Evolutionary conservation across 805 yeast genomes (phyloP).

Genomic region (Naumovozyma castellii): DNA sequence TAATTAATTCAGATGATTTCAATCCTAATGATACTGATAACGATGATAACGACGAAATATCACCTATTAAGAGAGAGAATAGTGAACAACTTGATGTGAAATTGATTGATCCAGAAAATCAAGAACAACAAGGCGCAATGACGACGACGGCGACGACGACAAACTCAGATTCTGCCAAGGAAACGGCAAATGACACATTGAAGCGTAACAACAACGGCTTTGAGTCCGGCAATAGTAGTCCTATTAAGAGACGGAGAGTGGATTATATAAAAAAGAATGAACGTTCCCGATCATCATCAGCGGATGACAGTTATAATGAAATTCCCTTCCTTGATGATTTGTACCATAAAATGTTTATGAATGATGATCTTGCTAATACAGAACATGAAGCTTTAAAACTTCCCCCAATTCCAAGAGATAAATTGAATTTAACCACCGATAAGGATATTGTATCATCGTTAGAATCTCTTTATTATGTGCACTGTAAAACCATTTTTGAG

Average conservation of each 20-base stretch:
- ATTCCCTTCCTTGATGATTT: conserved; percentile 4
- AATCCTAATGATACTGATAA: background rate
- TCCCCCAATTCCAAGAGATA: conserved; percentile 29
- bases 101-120: too few species aligned
- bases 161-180: too few species aligned
- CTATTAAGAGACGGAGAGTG: background rate
- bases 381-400: conserved; percentile 27
- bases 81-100: background rate
- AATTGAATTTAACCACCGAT: conserved; percentile 38
- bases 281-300: too few species aligned
- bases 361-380: conserved; percentile 1
- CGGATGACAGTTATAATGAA: background rate
- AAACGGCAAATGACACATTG: background rate
- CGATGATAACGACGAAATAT: background rate
- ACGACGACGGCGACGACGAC: too few species aligned
- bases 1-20: conserved; percentile 16
- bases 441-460: conserved; percentile 53
- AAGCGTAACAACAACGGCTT: too few species aligned
- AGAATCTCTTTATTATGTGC: conserved; percentile 50
- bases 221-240: background rate
- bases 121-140: too few species aligned
- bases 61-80: background rate
- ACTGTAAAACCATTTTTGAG: conserved; percentile 57
- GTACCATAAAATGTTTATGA: conserved; percentile 4
- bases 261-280: background rate